phyloP scores from a whole-genome alignment of 495 filamentous ascomycete genomes.

The Peziza echinospora region DNA sequence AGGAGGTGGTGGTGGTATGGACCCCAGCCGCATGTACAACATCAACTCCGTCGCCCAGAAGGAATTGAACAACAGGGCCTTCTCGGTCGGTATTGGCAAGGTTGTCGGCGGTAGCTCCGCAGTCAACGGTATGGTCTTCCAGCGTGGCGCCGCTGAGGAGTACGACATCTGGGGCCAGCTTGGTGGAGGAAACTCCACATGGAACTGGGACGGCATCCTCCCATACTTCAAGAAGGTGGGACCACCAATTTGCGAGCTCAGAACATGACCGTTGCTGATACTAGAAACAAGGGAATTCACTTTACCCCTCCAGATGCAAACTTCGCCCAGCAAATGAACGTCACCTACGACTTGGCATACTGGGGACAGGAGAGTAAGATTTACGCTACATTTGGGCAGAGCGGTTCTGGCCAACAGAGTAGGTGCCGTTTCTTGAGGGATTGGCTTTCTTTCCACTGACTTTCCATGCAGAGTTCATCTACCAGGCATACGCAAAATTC shows the following conservation, averaged over 20 bases:
- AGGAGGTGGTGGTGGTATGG: conserved; percentile 8
- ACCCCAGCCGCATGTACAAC: conserved; percentile 16
- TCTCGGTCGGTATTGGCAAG: conserved; percentile 19
- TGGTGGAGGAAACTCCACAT: conserved; percentile 20
- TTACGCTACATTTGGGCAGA: neutral
- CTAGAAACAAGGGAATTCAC: conserved; percentile 17
- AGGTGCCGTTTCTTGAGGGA: conserved; percentile 17
- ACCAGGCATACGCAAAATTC: neutral
- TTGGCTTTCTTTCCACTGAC: conserved; percentile 20
- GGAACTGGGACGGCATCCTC: conserved; percentile 27
- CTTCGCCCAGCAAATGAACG: conserved; percentile 21
- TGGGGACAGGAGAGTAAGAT: conserved; percentile 25
- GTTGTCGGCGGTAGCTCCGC: conserved; percentile 27
- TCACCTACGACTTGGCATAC: conserved; percentile 23
- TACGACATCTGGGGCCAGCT: conserved; percentile 28
- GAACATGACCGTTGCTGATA: neutral
- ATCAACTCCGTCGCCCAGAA: conserved; percentile 25
- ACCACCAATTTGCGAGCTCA: neutral
- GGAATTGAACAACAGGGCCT: conserved; percentile 20
- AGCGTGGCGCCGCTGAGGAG: conserved; percentile 24
- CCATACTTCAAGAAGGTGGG: conserved; percentile 26
- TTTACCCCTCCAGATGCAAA: conserved; percentile 22
- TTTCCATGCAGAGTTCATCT: neutral
- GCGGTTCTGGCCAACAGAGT: neutral
- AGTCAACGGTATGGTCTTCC: conserved; percentile 27